Evolutionary conservation across 768 basidiomycete genomes (phyloP), one percentile per base, ranked within the genome.

Genomic region (Suillus subalutaceus): DNA sequence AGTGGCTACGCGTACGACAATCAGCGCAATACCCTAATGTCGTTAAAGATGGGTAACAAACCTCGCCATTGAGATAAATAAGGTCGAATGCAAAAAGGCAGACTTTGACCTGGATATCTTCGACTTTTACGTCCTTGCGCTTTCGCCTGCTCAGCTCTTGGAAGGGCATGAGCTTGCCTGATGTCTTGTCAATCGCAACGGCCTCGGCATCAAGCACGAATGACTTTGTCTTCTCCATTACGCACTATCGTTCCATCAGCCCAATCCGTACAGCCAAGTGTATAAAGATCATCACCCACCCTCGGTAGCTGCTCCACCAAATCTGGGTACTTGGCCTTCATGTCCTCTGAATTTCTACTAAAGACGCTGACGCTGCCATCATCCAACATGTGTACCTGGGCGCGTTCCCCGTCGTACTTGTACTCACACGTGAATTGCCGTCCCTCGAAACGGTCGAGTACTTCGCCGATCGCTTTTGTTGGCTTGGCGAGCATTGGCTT

Each of bases 401-500:
- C 97, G 57, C 97, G 90, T 76, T 99, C 97, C 8, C 97, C 97
- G 69, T 99, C 97, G 71, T 99, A 99, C 78, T 99, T 99, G 80
- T 99, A 99, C 81, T 99, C 97, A 79, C 96, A 99, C 10, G 97
- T 98, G 75, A 99, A 99, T 63, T 85, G 86, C 78, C 96, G 96
- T 73, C 89, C 90, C 78, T 99, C 97, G 73, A 99, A 99, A 65
- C 96, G 84, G 79, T 99, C 97, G 26, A 99, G 85, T 23, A 99
- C 97, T 79, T 99, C 97, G 16, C 94, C 90, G 70, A 99, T 99
- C 3, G 97, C 97, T 78, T 99, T 99, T 0, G 97, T 99, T 10
- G 97, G 97, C 78, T 99, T 99, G 18, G 97, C 97, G 62, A 99
- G 83, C 97, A 99, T 99, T 16, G 97, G 97, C 72, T 99, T 99